phyloP scores from a whole-genome alignment of 108 stramenopile genomes.

The Halocafeteria seosinensis region DNA sequence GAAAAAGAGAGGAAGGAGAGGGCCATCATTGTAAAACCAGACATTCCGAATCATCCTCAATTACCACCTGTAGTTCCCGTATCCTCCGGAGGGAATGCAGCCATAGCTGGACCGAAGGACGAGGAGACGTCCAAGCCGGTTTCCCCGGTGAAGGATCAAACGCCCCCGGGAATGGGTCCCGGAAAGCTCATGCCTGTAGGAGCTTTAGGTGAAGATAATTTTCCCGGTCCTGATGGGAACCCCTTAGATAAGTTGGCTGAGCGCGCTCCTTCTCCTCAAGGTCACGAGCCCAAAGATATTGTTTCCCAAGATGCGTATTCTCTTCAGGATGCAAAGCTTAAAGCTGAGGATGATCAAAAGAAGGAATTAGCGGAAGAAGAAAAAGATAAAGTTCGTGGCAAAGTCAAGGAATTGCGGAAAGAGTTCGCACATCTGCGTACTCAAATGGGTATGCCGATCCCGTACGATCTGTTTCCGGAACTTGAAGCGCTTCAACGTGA shows the following conservation, averaged over 20 bases:
- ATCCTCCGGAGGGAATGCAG: too few relatives aligned
- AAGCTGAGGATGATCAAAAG: slow-evolving; percentile 32
- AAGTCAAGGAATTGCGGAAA: slow-evolving; percentile 16
- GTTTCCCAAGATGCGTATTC: slow-evolving; percentile 26
- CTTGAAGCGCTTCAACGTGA: neutral
- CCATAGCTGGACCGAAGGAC: too few relatives aligned
- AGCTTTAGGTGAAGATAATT: too few relatives aligned
- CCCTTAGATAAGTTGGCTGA: too few relatives aligned
- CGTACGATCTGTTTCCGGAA: neutral
- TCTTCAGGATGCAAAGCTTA: slow-evolving; percentile 39
- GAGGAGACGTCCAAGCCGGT: too few relatives aligned
- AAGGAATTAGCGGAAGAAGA: slow-evolving; percentile 29
- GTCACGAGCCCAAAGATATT: slow-evolving; percentile 10
- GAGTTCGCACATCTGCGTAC: slow-evolving; percentile 5
- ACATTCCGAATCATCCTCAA: too few relatives aligned
- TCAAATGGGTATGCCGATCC: neutral
- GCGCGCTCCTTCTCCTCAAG: neutral
- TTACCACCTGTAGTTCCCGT: too few relatives aligned
- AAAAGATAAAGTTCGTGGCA: slow-evolving; percentile 27
- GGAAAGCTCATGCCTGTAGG: too few relatives aligned
- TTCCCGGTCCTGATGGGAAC: neutral
- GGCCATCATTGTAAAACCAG: too few relatives aligned
- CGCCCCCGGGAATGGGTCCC: too few relatives aligned
- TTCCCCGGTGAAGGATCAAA: too few relatives aligned
- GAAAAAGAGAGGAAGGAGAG: too few relatives aligned